These are phyloP conservation scores for Kokia cookei DNA, from an alignment of 441 rosid species.

Conservation along the genomic window DNA sequence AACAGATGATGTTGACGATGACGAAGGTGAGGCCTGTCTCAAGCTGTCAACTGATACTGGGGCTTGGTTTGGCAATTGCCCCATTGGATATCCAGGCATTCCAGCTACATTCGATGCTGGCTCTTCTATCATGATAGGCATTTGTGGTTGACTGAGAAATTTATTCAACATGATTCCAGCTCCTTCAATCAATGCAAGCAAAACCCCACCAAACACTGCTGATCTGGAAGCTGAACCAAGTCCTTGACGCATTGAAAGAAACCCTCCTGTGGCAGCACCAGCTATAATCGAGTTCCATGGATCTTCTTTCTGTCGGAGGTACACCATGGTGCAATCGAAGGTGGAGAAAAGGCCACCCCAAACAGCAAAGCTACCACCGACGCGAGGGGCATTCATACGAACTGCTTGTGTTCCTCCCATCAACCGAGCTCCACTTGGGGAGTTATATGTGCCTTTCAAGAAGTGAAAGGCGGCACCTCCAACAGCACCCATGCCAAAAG, in stretches of 20 bases:
- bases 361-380: slow-evolving; percentile 67
- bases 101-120: slow-evolving; percentile 24
- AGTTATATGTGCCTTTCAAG: slow-evolving; percentile 51
- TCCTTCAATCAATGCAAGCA: slow-evolving; percentile 68
- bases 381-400: slow-evolving; percentile 65
- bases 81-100: slow-evolving; percentile 28
- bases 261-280: slow-evolving; percentile 75
- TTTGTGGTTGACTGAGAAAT: slow-evolving; percentile 35
- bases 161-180: slow-evolving; percentile 60
- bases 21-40: slow-evolving; percentile 9
- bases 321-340: slow-evolving; percentile 66
- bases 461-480: slow-evolving; percentile 69
- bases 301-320: slow-evolving; percentile 66
- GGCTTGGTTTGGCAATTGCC: slow-evolving; percentile 35
- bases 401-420: slow-evolving; percentile 55
- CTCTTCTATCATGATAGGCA: slow-evolving; percentile 41
- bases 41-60: slow-evolving; percentile 19
- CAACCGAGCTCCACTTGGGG: slow-evolving; percentile 51
- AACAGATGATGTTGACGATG: neutral
- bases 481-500: slow-evolving; percentile 77
- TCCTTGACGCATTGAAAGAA: slow-evolving; percentile 64
- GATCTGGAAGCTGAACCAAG: slow-evolving; percentile 38
- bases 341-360: slow-evolving; percentile 81
- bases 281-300: slow-evolving; percentile 77
- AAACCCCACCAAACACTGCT: slow-evolving; percentile 49